Conservation (phyloP, 2,329 filamentous ascomycete genomes). For the Byssothecium circinans region DNA sequence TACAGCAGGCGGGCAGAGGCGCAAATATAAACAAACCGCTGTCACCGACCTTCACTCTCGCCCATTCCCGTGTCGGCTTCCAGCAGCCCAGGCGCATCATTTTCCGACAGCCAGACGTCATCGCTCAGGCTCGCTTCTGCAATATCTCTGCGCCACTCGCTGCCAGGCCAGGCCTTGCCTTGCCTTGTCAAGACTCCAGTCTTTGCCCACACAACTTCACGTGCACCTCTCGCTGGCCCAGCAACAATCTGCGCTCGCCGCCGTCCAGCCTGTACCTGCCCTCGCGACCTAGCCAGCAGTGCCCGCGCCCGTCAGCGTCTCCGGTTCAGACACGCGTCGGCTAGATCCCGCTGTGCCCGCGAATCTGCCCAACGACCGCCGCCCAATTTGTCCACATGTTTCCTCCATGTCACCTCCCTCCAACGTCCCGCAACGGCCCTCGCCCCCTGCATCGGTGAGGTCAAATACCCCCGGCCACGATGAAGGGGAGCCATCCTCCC, state of each 20-base stretch:
- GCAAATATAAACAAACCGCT: too few species aligned
- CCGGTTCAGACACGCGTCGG: slow-evolving; percentile 15
- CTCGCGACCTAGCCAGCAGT: slow-evolving; percentile 5
- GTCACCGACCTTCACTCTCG: too few species aligned
- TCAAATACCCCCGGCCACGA: slow-evolving; percentile 32
- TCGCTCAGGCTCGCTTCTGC: slow-evolving; percentile 11
- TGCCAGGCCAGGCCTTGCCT: too few species aligned
- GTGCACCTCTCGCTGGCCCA: slow-evolving; percentile 25
- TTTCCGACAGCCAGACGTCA: slow-evolving; percentile 11
- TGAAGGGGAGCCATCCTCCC: slow-evolving; percentile 19
- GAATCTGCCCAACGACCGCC: slow-evolving; percentile 14
- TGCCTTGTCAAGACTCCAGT: too few species aligned
- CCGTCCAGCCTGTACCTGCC: slow-evolving; percentile 10
- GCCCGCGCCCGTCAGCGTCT: slow-evolving; percentile 7
- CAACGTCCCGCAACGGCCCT: slow-evolving; percentile 43
- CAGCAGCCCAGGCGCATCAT: too few species aligned
- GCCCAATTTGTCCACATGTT: background rate
- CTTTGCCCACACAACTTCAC: slow-evolving; percentile 17
- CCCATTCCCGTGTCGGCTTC: too few species aligned
- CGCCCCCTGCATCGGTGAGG: slow-evolving; percentile 46
- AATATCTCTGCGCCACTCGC: slow-evolving; percentile 8
- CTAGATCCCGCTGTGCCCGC: slow-evolving; percentile 20
- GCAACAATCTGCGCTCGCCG: slow-evolving; percentile 15
- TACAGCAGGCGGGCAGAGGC: too few species aligned
- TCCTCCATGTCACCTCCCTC: slow-evolving; percentile 45